Evolutionary conservation across 305 asterid species (phyloP).

Genomic region (Solanum chacoense): DNA sequence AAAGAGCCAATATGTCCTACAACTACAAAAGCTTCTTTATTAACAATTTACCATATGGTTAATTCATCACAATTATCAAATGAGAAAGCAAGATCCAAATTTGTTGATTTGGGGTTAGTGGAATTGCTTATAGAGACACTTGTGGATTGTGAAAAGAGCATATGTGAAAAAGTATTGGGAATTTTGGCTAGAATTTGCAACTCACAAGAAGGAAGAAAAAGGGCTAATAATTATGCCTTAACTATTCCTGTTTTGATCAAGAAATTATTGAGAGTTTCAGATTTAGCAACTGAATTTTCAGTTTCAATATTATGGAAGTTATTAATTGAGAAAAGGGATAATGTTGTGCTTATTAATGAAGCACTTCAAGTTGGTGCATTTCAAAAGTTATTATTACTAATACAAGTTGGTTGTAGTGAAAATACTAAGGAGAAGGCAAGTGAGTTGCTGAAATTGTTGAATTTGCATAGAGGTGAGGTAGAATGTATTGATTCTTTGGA

Average conservation of each 20-base stretch:
- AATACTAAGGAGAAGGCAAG: slow-evolving; percentile 37
- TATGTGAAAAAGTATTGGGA: slow-evolving; percentile 43
- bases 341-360: slow-evolving; percentile 9
- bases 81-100: neutral
- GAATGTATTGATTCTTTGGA: slow-evolving; percentile 32
- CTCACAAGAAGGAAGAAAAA: slow-evolving; percentile 19
- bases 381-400: slow-evolving; percentile 38
- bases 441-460: slow-evolving; percentile 33
- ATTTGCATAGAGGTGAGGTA: slow-evolving; percentile 19
- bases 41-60: slow-evolving; percentile 28
- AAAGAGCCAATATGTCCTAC: slow-evolving; percentile 39
- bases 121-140: slow-evolving; percentile 25
- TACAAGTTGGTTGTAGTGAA: slow-evolving; percentile 45
- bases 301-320: slow-evolving; percentile 36
- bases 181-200: slow-evolving; percentile 32
- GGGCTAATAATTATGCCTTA: slow-evolving; percentile 22
- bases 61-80: slow-evolving; percentile 7
- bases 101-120: slow-evolving; percentile 27
- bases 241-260: slow-evolving; percentile 39
- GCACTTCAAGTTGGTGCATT: slow-evolving; percentile 46
- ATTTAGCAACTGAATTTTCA: slow-evolving; percentile 37
- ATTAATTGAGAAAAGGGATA: slow-evolving; percentile 10
- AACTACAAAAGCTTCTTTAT: slow-evolving; percentile 36
- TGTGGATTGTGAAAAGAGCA: slow-evolving; percentile 37
- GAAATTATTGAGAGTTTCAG: slow-evolving; percentile 45